A percentile compares a stretch with the other conserved stretches of the same genome.
phyloP scores from a whole-genome alignment of 2,329 filamentous ascomycete species.

The Cladophialophora yegresii region DNA sequence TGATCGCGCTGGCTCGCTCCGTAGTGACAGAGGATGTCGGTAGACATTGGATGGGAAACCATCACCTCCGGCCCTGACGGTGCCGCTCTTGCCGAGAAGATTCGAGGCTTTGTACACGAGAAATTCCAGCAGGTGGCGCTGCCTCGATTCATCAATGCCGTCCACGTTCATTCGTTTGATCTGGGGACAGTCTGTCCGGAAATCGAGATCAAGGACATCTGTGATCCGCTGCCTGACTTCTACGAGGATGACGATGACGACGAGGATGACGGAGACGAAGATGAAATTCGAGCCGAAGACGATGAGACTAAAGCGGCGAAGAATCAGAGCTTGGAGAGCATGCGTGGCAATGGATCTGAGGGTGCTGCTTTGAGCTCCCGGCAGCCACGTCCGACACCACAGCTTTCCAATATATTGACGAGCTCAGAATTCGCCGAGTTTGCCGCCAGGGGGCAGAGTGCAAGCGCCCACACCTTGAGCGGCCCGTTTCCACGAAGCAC shows the following conservation, averaged over 20 bases:
- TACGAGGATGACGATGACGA: constrained; percentile 74
- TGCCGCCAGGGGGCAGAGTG: constrained; percentile 37
- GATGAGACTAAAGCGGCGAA: constrained; percentile 5
- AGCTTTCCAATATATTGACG: constrained; percentile 40
- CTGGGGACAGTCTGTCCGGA: constrained; percentile 82
- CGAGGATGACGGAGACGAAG: constrained; percentile 56
- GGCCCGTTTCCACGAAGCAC: constrained; percentile 48
- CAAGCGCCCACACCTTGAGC: constrained; percentile 45
- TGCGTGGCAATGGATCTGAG: neutral
- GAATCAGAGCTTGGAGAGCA: neutral
- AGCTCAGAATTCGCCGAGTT: constrained; percentile 40
- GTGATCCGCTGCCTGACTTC: constrained; percentile 92
- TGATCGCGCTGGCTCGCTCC: neutral
- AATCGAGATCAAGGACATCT: constrained; percentile 93
- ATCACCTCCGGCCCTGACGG: constrained; percentile 89
- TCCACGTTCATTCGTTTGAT: constrained; percentile 90
- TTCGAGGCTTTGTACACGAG: constrained; percentile 90
- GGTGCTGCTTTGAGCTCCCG: constrained; percentile 26
- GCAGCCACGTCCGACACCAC: constrained; percentile 36
- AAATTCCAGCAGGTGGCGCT: constrained; percentile 91
- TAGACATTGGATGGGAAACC: constrained; percentile 95
- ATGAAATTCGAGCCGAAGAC: constrained; percentile 36
- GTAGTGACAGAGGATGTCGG: constrained; percentile 71
- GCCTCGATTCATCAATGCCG: constrained; percentile 94
- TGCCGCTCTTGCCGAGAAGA: constrained; percentile 75